A percentile compares a stretch with the other conserved stretches of the same genome.
Evolutionary conservation across 1,284 basidiomycete species (phyloP).

Genomic region (Apiotrichum brassicae): DNA sequence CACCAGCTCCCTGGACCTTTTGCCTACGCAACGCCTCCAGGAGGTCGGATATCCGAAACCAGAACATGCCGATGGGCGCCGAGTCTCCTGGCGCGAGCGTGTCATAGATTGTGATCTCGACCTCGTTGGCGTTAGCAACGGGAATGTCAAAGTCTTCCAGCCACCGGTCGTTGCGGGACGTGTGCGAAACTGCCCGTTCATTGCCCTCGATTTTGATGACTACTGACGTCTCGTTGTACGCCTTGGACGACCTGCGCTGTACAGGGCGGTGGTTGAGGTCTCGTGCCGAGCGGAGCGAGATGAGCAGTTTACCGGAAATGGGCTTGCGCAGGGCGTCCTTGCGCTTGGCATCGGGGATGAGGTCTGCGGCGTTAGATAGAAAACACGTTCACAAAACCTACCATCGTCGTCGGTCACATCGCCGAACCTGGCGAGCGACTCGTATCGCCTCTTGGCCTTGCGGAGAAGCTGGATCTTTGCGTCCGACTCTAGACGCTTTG

Average conservation of each 20-base stretch:
- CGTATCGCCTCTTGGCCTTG: conserved; percentile 90
- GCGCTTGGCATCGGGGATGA: conserved; percentile 68
- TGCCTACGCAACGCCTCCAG: conserved; percentile 91
- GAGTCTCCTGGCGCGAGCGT: conserved; percentile 72
- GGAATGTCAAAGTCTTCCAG: conserved; percentile 94
- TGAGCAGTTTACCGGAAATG: conserved; percentile 83
- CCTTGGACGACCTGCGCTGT: conserved; percentile 68
- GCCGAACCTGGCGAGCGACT: conserved; percentile 89
- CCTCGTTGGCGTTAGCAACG: conserved; percentile 97
- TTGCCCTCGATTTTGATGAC: conserved; percentile 96
- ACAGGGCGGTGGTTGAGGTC: conserved; percentile 93
- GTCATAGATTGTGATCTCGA: conserved; percentile 95
- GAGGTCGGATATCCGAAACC: conserved; percentile 91
- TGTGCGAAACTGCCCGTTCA: conserved; percentile 83
- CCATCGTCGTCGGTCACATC: conserved; percentile 71
- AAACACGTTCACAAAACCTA: conserved; percentile 33
- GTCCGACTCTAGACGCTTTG: conserved; percentile 88
- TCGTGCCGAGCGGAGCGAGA: conserved; percentile 80
- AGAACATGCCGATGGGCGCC: conserved; percentile 88
- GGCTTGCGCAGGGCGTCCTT: conserved; percentile 89
- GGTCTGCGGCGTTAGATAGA: no score
- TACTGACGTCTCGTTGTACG: conserved; percentile 74
- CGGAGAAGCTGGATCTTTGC: conserved; percentile 92
- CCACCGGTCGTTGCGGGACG: conserved; percentile 91
- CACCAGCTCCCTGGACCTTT: conserved; percentile 72